Conservation (phyloP, 2,329 filamentous ascomycete genomes). For the Ophiostoma australiae region DNA sequence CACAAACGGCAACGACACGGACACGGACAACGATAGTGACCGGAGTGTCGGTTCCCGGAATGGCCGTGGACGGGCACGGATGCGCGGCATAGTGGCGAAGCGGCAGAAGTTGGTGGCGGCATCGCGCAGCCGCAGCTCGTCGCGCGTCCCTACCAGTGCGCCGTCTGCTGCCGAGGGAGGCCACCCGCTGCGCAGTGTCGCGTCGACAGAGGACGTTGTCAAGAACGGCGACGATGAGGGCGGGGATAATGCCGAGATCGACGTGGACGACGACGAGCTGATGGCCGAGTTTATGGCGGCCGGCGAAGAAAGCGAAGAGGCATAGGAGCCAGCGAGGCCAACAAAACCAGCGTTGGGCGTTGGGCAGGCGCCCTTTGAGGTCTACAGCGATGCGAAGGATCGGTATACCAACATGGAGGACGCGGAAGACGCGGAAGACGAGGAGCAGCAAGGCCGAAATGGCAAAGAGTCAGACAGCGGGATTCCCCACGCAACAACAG, state of each 20-base stretch:
- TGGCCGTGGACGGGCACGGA: constrained; percentile 35
- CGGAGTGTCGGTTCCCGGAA: constrained; percentile 11
- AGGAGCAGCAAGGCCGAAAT: background rate
- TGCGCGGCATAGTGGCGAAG: constrained; percentile 39
- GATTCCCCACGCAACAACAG: background rate
- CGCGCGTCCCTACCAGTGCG: constrained; percentile 34
- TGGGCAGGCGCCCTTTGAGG: background rate
- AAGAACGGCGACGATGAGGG: constrained; percentile 24
- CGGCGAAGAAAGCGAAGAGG: constrained; percentile 42
- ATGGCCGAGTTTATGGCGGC: constrained; percentile 61
- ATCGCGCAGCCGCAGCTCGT: constrained; percentile 42
- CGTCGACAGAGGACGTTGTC: constrained; percentile 15
- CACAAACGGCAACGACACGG: constrained; percentile 31
- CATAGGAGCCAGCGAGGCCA: constrained; percentile 21
- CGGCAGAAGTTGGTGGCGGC: constrained; percentile 45
- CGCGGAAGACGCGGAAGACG: background rate
- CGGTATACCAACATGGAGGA: background rate
- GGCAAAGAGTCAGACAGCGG: background rate
- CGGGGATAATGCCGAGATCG: constrained; percentile 28
- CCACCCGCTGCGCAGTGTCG: constrained; percentile 26
- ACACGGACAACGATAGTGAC: constrained; percentile 34
- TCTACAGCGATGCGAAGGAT: constrained; percentile 5
- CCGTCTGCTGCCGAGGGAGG: background rate
- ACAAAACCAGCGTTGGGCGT: background rate
- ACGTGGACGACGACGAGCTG: constrained; percentile 51